Evolutionary conservation across 2,329 filamentous ascomycete species (phyloP), one percentile per base, ranked within the genome.

Genomic region (Aspergillus sp.): DNA sequence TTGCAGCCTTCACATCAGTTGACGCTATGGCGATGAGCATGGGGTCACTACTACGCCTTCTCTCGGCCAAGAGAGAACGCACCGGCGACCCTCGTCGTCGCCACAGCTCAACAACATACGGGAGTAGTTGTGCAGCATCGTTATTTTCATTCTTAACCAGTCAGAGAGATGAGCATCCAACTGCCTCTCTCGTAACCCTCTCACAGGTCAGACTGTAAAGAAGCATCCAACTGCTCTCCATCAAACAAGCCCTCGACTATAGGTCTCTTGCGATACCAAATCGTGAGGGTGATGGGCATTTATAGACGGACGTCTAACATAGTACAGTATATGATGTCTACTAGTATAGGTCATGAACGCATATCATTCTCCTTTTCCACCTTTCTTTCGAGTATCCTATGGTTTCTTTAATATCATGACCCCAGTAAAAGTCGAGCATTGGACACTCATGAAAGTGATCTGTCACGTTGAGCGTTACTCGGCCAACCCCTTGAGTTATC

Each of bases 151-250:
- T 71, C 66, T 69, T 71, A 71, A 69, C 73, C 71, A 76, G 73
- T 74, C 72, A 74, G 74, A 70, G 74, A 73, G 74, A 75, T 72
- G 72, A 71, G 75, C 75, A 77, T 74, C 70, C 72, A 77, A 77
- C 75, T 75, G 75, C 72, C 74, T 74, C 74, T 75, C 71, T 72
- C 72, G 68, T 71, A 63, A 67, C 69, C 70, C 71, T 63, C 64
- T 62, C 65, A 70, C 68, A 66, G 74, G 71, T 72, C 71, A 69
- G 70, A 73, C 74, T 74, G 72, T 71, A 68, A 73, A 76, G 75
- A 77, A 77, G 75, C 75, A 77, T 77, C 75, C 74, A 77, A 77
- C 75, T 77, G 75, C 75, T 77, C 74, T 74, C 74, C 74, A 77
- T 74, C 72, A 69, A 61, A 69, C 65, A 74, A 70, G 62, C 72